Evolutionary conservation across 2,329 filamentous ascomycete genomes (phyloP).

Genomic region (Zasmidium cellare): DNA sequence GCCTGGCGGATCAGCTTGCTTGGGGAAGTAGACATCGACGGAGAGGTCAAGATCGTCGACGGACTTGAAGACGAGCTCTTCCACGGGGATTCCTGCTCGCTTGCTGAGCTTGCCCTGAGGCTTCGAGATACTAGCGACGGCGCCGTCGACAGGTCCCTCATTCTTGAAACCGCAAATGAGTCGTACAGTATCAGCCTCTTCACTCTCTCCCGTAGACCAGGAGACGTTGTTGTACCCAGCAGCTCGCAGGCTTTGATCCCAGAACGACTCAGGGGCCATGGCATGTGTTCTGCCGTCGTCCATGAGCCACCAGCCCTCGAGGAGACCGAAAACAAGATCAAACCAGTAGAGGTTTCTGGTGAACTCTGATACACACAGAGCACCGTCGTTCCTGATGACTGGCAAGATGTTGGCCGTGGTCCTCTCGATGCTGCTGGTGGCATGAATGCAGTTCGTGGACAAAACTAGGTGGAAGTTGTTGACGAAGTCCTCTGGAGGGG

Average conservation of each 20-base stretch:
- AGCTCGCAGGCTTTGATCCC: constrained; percentile 27
- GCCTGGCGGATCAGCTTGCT: background rate
- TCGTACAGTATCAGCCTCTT: background rate
- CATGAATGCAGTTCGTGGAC: constrained; percentile 39
- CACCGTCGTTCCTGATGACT: background rate
- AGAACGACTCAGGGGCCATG: constrained; percentile 15
- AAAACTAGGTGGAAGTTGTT: constrained; percentile 36
- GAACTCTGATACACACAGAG: background rate
- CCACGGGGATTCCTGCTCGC: background rate
- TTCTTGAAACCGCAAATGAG: background rate
- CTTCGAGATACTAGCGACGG: no score
- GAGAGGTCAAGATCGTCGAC: background rate
- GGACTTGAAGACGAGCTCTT: background rate
- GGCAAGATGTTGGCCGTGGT: background rate
- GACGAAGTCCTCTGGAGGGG: constrained; percentile 20
- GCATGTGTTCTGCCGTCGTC: constrained; percentile 40
- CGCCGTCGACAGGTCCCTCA: no score
- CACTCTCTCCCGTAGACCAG: constrained; percentile 33
- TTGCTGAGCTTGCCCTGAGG: background rate
- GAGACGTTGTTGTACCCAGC: constrained; percentile 36
- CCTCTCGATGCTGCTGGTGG: constrained; percentile 23
- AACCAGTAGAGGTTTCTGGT: constrained; percentile 23
- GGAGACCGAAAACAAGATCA: constrained; percentile 37
- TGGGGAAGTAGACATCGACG: constrained; percentile 1
- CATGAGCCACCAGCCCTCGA: constrained; percentile 43